Evolutionary conservation across 1,284 basidiomycete species (phyloP).

Genomic region (Irpex sp.): DNA sequence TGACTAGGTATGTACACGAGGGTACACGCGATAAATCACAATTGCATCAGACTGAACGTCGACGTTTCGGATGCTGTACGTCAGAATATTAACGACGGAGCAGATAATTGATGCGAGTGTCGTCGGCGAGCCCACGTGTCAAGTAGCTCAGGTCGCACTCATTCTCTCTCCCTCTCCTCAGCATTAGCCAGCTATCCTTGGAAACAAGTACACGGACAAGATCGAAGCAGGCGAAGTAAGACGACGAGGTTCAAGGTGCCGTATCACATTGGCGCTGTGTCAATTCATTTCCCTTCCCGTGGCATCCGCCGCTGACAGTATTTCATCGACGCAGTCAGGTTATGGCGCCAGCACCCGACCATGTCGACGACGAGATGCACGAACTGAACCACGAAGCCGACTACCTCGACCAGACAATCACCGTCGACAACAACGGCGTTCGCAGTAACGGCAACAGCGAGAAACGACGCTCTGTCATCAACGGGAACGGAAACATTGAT

Average conservation of each 20-base stretch:
- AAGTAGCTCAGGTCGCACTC: too few species aligned
- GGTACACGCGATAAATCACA: too few species aligned
- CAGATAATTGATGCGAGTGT: too few species aligned
- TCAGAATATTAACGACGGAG: too few species aligned
- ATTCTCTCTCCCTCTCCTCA: too few species aligned
- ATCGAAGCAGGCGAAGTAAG: too few species aligned
- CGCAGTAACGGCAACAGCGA: conserved; percentile 23
- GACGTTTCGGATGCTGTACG: too few species aligned
- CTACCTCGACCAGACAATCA: conserved; percentile 28
- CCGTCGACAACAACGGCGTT: conserved; percentile 17
- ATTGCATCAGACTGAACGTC: too few species aligned
- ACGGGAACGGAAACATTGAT: conserved; percentile 19
- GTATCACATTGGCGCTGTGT: not conserved
- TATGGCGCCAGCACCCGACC: conserved; percentile 13
- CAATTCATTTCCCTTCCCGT: not conserved
- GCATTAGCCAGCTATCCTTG: too few species aligned
- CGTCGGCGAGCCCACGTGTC: too few species aligned
- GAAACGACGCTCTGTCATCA: conserved; percentile 9
- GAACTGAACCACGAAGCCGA: conserved; percentile 30
- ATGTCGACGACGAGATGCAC: conserved; percentile 27
- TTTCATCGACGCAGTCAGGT: conserved; percentile 1
- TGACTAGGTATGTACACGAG: too few species aligned
- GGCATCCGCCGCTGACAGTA: not conserved
- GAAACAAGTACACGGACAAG: too few species aligned
- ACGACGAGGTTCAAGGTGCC: not conserved